phyloP scores from a whole-genome alignment of 257 asterid genomes.

The Paraleonurus japonicus region DNA sequence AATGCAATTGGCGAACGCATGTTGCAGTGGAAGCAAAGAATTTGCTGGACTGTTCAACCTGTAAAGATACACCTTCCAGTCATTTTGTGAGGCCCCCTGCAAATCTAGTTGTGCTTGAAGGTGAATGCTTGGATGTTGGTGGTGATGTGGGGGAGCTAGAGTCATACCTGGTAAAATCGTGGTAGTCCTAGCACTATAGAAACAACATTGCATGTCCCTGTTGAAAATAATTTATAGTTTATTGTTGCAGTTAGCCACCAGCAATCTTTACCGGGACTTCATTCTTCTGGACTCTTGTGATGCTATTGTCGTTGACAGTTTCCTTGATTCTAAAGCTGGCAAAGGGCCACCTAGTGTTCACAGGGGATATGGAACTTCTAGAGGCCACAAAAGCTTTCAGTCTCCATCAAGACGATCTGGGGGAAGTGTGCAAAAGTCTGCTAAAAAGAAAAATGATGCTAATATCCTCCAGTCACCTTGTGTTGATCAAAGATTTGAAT shows the following conservation, averaged over 20 bases:
- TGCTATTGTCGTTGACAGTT: slow-evolving; percentile 61
- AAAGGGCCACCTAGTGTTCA: slow-evolving; percentile 36
- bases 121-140: slow-evolving; percentile 84
- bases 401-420: slow-evolving; percentile 59
- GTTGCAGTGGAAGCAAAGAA: slow-evolving; percentile 74
- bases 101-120: slow-evolving; percentile 91
- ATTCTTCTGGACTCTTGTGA: slow-evolving; percentile 78
- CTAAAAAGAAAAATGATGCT: slow-evolving; percentile 50
- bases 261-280: slow-evolving; percentile 82
- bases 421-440: slow-evolving; percentile 52
- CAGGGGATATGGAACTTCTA: slow-evolving; percentile 46
- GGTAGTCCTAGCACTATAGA: slow-evolving; percentile 8
- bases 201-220: slow-evolving; percentile 2
- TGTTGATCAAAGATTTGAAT: slow-evolving; percentile 38
- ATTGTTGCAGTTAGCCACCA: slow-evolving; percentile 72
- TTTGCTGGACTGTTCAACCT: slow-evolving; percentile 48
- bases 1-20: slow-evolving; percentile 24
- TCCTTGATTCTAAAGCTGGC: slow-evolving; percentile 49
- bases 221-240: slow-evolving; percentile 7
- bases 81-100: slow-evolving; percentile 78
- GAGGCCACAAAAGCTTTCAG: slow-evolving; percentile 55
- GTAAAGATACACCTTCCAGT: slow-evolving; percentile 39
- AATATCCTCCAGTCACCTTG: slow-evolving; percentile 38
- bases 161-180: slow-evolving; percentile 72
- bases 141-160: slow-evolving; percentile 92